A percentile compares a stretch with the other conserved stretches of the same genome.
phyloP scores from a whole-genome alignment of 2,329 filamentous ascomycete species.

The Colletotrichum simmondsii region DNA sequence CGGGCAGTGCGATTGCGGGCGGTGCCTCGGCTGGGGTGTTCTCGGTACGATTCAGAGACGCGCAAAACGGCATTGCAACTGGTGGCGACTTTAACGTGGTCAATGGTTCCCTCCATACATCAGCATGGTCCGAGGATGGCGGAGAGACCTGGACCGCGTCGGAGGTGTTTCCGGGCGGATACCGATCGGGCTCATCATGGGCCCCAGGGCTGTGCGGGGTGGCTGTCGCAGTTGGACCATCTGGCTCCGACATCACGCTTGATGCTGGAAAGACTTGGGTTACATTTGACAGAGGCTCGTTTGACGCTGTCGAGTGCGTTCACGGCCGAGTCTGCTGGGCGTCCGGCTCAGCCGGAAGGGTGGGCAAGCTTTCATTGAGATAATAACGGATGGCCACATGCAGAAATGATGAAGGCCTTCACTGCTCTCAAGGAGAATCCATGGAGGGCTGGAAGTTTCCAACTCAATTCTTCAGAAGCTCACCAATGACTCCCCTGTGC shows the following conservation, averaged over 20 bases:
- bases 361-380: constrained; percentile 36
- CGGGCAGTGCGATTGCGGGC: constrained; percentile 40
- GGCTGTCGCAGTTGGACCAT: constrained; percentile 46
- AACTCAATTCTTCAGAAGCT: not conserved
- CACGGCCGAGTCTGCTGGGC: constrained; percentile 43
- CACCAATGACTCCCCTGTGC: not conserved
- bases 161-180: constrained; percentile 42
- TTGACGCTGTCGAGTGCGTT: constrained; percentile 46
- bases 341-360: constrained; percentile 42
- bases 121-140: constrained; percentile 45
- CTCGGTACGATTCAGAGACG: constrained; percentile 45
- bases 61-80: constrained; percentile 41
- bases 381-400: not conserved
- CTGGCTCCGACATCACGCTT: constrained; percentile 44
- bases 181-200: constrained; percentile 45
- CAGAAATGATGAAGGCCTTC: not conserved
- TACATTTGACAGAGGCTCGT: constrained; percentile 42
- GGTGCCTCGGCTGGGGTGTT: constrained; percentile 43
- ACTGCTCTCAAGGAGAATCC: not conserved
- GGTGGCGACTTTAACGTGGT: constrained; percentile 44
- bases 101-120: constrained; percentile 35
- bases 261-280: constrained; percentile 44
- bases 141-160: constrained; percentile 42
- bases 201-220: constrained; percentile 38
- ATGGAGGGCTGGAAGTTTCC: not conserved